Evolutionary conservation across 805 yeast genomes (phyloP), one percentile per base, ranked within the genome.

Genomic region (Spathaspora arborariae): DNA sequence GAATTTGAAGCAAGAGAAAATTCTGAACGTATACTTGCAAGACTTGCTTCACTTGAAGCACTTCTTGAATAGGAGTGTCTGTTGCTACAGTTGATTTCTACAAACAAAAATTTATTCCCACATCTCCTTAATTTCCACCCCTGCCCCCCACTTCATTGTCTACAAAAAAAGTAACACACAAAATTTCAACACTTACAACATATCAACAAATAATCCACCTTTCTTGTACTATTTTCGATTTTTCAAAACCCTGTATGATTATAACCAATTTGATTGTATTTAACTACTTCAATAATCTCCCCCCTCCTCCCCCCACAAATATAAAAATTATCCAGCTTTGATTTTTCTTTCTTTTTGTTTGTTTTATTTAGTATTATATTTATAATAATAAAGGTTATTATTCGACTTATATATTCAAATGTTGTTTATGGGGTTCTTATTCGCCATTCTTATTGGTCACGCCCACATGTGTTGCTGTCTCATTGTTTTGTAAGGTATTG

Each of bases 1-100:
- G 39, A 42, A 35, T 24, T 43, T 20, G 37, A 37, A 16, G 15
- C 18, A 43, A 27, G 36, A n/a, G 45, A 42, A 20, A 38, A 42
- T 24, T 41, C 24, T 20, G 20, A 36, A 13, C 16, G 24, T 27
- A 20, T 42, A 16, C 36, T 34, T 9, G 45, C 15, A 5, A 30
- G 24, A 19, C 33, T 42, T 34, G 8, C 27, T 7, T 13, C 39
- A 3, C 30, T 42, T 9, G 19, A 36, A 35, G 40, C 20, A 3
- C 39, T 37, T 37, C 24, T 37, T 10, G 39, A 20, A 37, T 18
- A 37, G n/a, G 15, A 9, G 10, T 34, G 37, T 22, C 9, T 22
- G 9, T 7, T n/a, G n/a, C n/a, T n/a, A n/a, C n/a, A n/a, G n/a
- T n/a, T n/a, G n/a, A n/a, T n/a, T n/a, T n/a, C 16, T 30, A 30